These are phyloP conservation scores for Ecytonucleospora hepatopenaei DNA, from an alignment of 371 early-diverging fungal genomes.

Conservation along the genomic window DNA sequence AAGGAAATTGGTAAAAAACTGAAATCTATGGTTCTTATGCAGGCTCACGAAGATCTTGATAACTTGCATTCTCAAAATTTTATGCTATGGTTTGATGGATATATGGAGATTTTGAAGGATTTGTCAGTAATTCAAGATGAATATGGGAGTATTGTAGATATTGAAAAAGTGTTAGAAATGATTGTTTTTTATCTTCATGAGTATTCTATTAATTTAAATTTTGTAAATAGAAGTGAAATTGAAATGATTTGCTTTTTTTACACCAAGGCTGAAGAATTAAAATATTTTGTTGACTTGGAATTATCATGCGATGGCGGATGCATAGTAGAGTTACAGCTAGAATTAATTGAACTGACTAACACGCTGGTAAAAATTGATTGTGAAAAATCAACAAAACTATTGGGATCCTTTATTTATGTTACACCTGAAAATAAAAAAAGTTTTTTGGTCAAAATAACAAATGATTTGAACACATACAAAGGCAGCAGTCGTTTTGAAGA, in stretches of 20 bases:
- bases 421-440: slow-evolving; percentile 7
- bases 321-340: slow-evolving; percentile 19
- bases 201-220: slow-evolving; percentile 38
- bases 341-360: slow-evolving; percentile 39
- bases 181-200: slow-evolving; percentile 20
- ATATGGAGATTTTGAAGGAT: too few species aligned
- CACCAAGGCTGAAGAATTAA: slow-evolving; percentile 33
- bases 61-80: slow-evolving; percentile 22
- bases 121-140: too few species aligned
- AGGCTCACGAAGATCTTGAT: slow-evolving; percentile 14
- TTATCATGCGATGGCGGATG: not conserved
- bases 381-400: slow-evolving; percentile 10
- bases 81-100: slow-evolving; percentile 38
- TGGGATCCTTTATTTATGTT: slow-evolving; percentile 30
- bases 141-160: slow-evolving; percentile 3
- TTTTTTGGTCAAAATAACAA: slow-evolving; percentile 20
- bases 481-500: slow-evolving; percentile 10
- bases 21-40: not conserved
- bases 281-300: slow-evolving; percentile 23
- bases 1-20: slow-evolving; percentile 1
- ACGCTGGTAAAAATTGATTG: slow-evolving; percentile 28
- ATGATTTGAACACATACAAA: slow-evolving; percentile 25
- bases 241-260: slow-evolving; percentile 23
- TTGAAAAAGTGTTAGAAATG: slow-evolving; percentile 5
- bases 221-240: slow-evolving; percentile 44